Base-by-base conservation (phyloP, 805 yeast genomes). In the Diddensiella caesifluorescens region DNA sequence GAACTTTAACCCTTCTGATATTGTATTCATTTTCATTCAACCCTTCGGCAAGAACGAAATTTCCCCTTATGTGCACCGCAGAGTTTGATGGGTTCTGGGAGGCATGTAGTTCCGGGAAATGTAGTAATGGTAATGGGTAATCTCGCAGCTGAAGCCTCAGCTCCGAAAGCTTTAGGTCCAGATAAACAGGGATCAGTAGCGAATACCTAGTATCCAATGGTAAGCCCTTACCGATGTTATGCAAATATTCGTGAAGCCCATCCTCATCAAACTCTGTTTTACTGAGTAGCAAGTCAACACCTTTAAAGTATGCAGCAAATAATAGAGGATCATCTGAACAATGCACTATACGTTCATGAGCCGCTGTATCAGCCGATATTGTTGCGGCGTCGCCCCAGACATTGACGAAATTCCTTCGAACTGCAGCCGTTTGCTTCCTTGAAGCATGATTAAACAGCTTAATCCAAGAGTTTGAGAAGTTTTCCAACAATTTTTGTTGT, bases 61-160 rank as follows among this genome's bases (percentile, higher is more conserved):
- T 78, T 18, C 95, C 95, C 19, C 62, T 58, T 41, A 81, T 43
- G 22, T 64, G 46, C 38, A 68, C 49, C 5, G 71, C 57, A 22
- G 40, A 18, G 1, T 54, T 36, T 9, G 40, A 33, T 41, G n/a
- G 67, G 45, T 39, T 67, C 57, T 50, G 70, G 45, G 49, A 39
- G 35, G 66, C 49, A 2, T 64, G 62, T 9, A 69, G 64, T 10
- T 68, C 62, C 0, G 95, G 95, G 47, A 89, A 75, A 49, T 79
- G 78, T 5, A 85, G 59, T 38, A 89, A 63, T 0, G 97, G 97
- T 12, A 90, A 55, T 0, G 97, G 97, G 55, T 83, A 87, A 55
- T 89, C 97, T 41, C 92, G 67, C 46, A 89, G 52, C 56, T 84
- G 90, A 52, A 79, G 70, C 45, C 92, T 64, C 9, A 80, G 57